phyloP scores from a whole-genome alignment of 2,329 filamentous ascomycete species.

The Nothophaeocryptopus gaeumannii region DNA sequence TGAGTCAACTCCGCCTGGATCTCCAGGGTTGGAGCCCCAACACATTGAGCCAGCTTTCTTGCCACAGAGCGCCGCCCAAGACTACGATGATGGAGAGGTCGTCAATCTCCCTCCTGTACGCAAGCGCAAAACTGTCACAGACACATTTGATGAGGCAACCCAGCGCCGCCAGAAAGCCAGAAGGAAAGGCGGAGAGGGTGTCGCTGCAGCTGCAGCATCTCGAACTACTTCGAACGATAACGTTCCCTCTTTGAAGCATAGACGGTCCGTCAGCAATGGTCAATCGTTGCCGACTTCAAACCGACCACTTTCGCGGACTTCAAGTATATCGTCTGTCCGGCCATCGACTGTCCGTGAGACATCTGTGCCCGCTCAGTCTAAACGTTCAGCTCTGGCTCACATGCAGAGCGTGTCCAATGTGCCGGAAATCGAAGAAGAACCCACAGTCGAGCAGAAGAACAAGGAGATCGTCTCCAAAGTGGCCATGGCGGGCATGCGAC shows the following conservation, averaged over 20 bases:
- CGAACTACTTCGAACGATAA: constrained; percentile 29
- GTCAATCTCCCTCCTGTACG: constrained; percentile 29
- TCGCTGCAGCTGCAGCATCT: constrained; percentile 42
- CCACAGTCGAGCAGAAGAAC: constrained; percentile 37
- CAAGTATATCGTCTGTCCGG: constrained; percentile 29
- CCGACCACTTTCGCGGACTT: constrained; percentile 30
- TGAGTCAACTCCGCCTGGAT: constrained; percentile 26
- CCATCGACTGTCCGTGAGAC: constrained; percentile 21
- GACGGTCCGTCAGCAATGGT: constrained; percentile 29
- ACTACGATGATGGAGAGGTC: constrained; percentile 11
- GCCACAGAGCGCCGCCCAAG: constrained; percentile 3
- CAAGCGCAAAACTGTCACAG: constrained; percentile 43
- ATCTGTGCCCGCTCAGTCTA: constrained; percentile 20
- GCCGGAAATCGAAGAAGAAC: constrained; percentile 7
- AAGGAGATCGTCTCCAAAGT: constrained; percentile 51
- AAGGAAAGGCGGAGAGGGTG: constrained; percentile 42
- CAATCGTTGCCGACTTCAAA: constrained; percentile 24
- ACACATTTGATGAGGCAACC: constrained; percentile 49
- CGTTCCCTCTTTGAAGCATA: constrained; percentile 32
- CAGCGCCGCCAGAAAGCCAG: constrained; percentile 43
- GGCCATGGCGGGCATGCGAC: constrained; percentile 54
- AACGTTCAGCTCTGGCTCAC: constrained; percentile 27
- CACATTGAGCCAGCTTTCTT: constrained; percentile 26
- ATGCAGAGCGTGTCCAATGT: constrained; percentile 23
- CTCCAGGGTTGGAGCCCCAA: constrained; percentile 20